Evolutionary conservation across 805 yeast genomes (phyloP).

Genomic region (Starmerella cellae): DNA sequence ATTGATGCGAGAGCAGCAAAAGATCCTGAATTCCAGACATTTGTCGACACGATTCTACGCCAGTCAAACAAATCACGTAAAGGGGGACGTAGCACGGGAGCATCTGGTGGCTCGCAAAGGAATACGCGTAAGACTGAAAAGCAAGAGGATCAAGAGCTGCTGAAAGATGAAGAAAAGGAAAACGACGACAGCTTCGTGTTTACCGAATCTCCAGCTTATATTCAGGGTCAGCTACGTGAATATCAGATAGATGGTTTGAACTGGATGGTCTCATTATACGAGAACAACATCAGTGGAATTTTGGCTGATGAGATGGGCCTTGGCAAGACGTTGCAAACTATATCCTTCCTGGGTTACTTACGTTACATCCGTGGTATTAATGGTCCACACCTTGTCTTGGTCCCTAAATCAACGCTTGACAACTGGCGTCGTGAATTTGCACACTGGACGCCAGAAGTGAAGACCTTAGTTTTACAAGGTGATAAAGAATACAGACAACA

Average conservation of each 20-base stretch:
- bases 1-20: conserved; percentile 68
- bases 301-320: conserved; percentile 98
- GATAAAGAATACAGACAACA: conserved; percentile 64
- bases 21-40: conserved; percentile 45
- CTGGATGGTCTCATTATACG: conserved; percentile 83
- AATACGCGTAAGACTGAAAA: conserved; percentile 73
- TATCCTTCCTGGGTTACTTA: conserved; percentile 77
- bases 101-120: conserved; percentile 30
- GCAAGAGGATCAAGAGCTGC: conserved; percentile 87
- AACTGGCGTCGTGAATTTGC: conserved; percentile 93
- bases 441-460: conserved; percentile 92
- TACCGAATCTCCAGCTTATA: conserved; percentile 70
- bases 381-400: conserved; percentile 86
- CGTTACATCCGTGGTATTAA: conserved; percentile 63
- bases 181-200: conserved; percentile 50
- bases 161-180: conserved; percentile 63
- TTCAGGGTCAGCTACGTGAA: conserved; percentile 67
- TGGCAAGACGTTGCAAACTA: conserved; percentile 91
- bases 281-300: conserved; percentile 80
- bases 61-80: conserved; percentile 16
- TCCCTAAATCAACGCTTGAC: conserved; percentile 89
- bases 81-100: conserved; percentile 12
- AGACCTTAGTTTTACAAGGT: conserved; percentile 76
- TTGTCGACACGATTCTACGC: conserved; percentile 24
- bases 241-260: conserved; percentile 91